Conservation (phyloP, 2,329 filamentous ascomycete genomes). For the Xylaria polymorpha region DNA sequence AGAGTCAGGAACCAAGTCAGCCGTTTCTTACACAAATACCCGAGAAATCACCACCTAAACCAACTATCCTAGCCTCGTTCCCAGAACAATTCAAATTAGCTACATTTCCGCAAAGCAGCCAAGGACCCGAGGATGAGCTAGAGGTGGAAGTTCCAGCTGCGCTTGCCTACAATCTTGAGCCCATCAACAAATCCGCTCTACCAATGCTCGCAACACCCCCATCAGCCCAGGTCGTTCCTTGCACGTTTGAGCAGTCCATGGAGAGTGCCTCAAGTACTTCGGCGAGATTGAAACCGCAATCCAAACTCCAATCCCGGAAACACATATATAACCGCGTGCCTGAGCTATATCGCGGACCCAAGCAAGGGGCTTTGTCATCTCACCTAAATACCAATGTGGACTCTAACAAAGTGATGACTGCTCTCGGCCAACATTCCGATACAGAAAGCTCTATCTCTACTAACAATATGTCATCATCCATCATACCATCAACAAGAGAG, state of each 20-base stretch:
- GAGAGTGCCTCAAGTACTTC: constrained; percentile 16
- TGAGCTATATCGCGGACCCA: constrained; percentile 40
- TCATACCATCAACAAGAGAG: constrained; percentile 46
- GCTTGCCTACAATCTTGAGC: constrained; percentile 38
- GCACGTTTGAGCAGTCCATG: constrained; percentile 44
- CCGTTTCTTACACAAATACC: constrained; percentile 46
- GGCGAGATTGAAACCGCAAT: constrained; percentile 15
- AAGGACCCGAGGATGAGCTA: constrained; percentile 48
- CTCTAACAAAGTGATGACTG: not conserved
- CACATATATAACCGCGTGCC: constrained; percentile 35
- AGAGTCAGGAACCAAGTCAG: constrained; percentile 19
- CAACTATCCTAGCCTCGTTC: constrained; percentile 37
- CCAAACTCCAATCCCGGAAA: constrained; percentile 16
- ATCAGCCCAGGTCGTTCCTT: constrained; percentile 50
- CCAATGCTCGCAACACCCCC: constrained; percentile 48
- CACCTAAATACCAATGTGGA: constrained; percentile 16
- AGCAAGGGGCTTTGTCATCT: constrained; percentile 16
- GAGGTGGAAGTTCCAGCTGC: constrained; percentile 49
- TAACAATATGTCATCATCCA: constrained; percentile 41
- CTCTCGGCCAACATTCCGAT: constrained; percentile 10
- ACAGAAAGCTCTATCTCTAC: constrained; percentile 39
- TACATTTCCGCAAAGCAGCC: constrained; percentile 46
- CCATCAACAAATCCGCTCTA: constrained; percentile 43
- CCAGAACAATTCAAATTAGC: constrained; percentile 22
- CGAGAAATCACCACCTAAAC: constrained; percentile 41